Base-by-base conservation (phyloP, 768 basidiomycete genomes). In the Sarcomyxa edulis region DNA sequence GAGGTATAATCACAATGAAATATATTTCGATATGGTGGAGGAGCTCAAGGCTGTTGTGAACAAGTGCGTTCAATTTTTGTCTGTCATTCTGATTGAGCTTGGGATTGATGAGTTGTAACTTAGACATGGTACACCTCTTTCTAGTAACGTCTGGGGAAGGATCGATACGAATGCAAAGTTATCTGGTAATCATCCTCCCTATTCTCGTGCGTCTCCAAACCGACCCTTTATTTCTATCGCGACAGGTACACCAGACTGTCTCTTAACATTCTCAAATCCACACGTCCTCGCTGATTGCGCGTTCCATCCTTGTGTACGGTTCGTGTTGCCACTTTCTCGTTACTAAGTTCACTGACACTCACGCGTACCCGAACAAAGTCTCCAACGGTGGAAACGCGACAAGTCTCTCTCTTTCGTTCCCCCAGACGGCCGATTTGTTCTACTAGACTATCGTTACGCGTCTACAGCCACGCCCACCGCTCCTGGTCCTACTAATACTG, bases 301-400 rank as follows among this genome's bases (percentile, higher is more conserved):
- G 2, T 95, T 98, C 59, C 95, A 98, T 56, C 80, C 93, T 21
- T 96, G 92, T 56, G 81, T 98, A 40, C 75, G 94, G 90, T 90
- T 57, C 42, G 76, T 55, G 8, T 26, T 2, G 16, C 39, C 12
- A 32, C 31, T 15, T 21, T 5, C 23, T 25, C 25, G 32, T 15
- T 35, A 23, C 42, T 38, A n/a, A n/a, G n/a, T n/a, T 29, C 27
- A 32, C 27, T 37, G 19, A 32, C 16, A 16, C 14, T 19, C 39
- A 46, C 44, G 19, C 39, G 36, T 9, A 45, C 28, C 18, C 16
- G 15, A 32, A 11, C 43, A 31, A 18, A 94, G 92, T 25, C 65
- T 94, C 18, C 81, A 77, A 51, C 79, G 81, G 40, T 96, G 90
- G 85, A 65, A 71, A 16, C 76, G 80, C 26, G 81, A 88, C 52